Percentiles rank a stretch among this genome's conserved stretches.
phyloP scores from a whole-genome alignment of 164 flowering plant genomes.

The Stephania cephalantha region DNA sequence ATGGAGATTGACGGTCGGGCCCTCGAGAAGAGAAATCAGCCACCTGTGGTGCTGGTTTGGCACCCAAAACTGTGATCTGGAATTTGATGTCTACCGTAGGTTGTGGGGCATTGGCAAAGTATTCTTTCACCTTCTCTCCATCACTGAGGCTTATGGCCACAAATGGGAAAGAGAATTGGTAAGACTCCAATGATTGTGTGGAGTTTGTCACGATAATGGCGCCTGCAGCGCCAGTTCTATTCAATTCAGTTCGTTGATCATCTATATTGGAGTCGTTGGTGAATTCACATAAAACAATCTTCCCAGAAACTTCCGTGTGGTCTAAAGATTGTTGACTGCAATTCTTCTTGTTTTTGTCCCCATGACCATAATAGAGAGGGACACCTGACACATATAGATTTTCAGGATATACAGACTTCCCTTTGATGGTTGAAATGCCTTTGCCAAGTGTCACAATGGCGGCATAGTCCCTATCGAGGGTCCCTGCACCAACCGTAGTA shows the following conservation, averaged over 20 bases:
- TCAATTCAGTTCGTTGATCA: background rate
- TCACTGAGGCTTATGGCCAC: conserved; percentile 16
- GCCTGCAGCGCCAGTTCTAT: conserved; percentile 12
- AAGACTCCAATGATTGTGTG: background rate
- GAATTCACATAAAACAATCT: conserved; percentile 10
- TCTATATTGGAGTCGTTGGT: background rate
- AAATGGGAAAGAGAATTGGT: conserved; percentile 10
- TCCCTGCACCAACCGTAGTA: conserved; percentile 10
- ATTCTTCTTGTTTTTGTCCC: conserved; percentile 5
- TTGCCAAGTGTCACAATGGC: conserved; percentile 8
- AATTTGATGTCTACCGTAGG: conserved; percentile 22
- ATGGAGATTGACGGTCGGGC: conserved; percentile 16
- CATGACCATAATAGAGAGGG: conserved; percentile 13
- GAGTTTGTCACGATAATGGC: conserved; percentile 7
- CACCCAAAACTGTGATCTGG: conserved; percentile 21
- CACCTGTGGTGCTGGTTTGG: conserved; percentile 32
- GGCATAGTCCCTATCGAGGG: conserved; percentile 6
- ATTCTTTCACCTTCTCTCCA: conserved; percentile 19
- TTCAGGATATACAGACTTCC: conserved; percentile 13
- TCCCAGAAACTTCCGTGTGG: conserved; percentile 4
- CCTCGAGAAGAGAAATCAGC: conserved; percentile 34
- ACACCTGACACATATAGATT: conserved; percentile 1
- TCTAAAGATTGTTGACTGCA: background rate
- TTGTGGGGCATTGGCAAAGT: conserved; percentile 2
- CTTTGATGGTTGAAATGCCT: conserved; percentile 5